Percentiles rank a stretch among this genome's conserved stretches.
phyloP scores from a whole-genome alignment of 306 rosid genomes.

The Lathyrus tuberosus region DNA sequence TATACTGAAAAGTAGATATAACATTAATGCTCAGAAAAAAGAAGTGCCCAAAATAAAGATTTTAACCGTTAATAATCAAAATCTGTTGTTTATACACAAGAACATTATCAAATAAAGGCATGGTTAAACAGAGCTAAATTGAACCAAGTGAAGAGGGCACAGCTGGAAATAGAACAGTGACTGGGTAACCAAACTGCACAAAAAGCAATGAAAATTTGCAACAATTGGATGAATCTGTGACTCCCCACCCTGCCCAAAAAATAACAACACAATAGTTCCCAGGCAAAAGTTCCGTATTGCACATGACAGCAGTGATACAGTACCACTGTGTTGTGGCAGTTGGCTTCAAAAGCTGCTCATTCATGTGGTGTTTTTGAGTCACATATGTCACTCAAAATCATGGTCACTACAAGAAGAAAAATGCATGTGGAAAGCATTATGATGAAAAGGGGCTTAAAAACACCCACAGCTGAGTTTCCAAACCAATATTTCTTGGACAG shows the following conservation, averaged over 20 bases:
- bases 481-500: neutral
- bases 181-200: neutral
- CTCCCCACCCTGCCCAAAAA: too few species aligned
- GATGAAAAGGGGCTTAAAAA: neutral
- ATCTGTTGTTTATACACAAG: neutral
- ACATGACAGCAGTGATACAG: too few species aligned
- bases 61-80: neutral
- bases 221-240: neutral
- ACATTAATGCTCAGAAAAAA: constrained; percentile 1
- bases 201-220: neutral
- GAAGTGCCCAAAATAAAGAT: neutral
- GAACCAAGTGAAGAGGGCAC: neutral
- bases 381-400: neutral
- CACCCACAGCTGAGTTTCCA: neutral
- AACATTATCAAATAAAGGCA: neutral
- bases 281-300: too few species aligned
- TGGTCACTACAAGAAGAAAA: neutral
- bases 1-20: neutral
- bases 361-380: too few species aligned
- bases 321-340: too few species aligned
- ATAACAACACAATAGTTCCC: too few species aligned
- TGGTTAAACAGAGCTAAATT: neutral
- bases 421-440: neutral
- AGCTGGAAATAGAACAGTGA: neutral
- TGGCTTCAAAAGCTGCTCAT: too few species aligned